Evolutionary conservation across 139 green algal species (phyloP).

Genomic region (Micractinium sp.): DNA sequence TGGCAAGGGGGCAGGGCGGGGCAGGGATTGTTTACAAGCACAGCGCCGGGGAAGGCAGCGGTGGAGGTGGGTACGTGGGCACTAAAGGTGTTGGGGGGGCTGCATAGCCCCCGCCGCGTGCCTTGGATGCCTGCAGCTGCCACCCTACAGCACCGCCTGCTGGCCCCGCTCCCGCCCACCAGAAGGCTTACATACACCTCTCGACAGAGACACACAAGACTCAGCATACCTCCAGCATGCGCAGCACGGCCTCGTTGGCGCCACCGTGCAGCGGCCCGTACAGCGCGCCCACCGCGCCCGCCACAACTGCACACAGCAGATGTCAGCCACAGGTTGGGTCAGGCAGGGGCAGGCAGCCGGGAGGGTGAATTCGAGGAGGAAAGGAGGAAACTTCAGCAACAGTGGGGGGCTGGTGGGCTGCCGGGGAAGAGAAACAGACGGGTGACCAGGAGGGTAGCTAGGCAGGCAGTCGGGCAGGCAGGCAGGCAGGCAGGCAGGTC

Average conservation of each 20-base stretch:
- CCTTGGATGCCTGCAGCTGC: no score
- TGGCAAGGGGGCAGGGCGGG: not conserved
- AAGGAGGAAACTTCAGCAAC: no score
- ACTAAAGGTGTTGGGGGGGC: no score
- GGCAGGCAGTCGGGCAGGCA: not conserved
- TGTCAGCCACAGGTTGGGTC: not conserved
- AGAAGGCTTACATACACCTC: no score
- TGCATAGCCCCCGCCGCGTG: no score
- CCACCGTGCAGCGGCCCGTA: constrained; percentile 98
- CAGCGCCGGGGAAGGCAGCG: no score
- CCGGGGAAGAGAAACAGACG: not conserved
- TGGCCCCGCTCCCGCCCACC: no score
- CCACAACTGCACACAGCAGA: not conserved
- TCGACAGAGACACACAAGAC: not conserved
- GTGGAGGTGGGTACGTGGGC: no score
- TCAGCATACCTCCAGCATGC: constrained; percentile 79
- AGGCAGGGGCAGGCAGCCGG: not conserved
- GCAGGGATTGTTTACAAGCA: no score
- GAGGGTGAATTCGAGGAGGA: not conserved
- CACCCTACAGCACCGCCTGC: no score
- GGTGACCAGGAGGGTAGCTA: no score
- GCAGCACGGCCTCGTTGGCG: constrained; percentile 98
- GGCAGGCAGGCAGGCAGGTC: not conserved
- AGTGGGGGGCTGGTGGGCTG: not conserved
- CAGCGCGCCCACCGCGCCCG: constrained; percentile 91